Evolutionary conservation across 2,329 filamentous ascomycete species (phyloP).

Genomic region (Penicillium sp.): DNA sequence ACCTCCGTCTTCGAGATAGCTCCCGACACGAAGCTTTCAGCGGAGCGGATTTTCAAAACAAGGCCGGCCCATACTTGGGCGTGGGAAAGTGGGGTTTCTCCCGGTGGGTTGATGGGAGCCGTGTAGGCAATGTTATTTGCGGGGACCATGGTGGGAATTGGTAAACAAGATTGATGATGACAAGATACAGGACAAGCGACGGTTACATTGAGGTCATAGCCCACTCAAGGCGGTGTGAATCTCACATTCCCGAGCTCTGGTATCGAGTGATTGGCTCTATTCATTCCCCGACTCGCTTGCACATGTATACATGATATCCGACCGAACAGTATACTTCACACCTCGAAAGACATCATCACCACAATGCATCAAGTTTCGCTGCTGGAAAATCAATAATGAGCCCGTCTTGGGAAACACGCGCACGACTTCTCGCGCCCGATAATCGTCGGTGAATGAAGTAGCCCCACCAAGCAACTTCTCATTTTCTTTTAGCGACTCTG

Average conservation of each 20-base stretch:
- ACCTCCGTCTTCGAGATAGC: slow-evolving; percentile 31
- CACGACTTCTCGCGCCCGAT: slow-evolving; percentile 32
- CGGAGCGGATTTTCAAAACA: slow-evolving; percentile 28
- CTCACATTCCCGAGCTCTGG: not conserved
- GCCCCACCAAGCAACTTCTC: slow-evolving; percentile 53
- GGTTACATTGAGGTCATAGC: not conserved
- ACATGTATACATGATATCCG: slow-evolving; percentile 54
- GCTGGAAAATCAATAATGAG: slow-evolving; percentile 58
- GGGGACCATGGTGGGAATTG: slow-evolving; percentile 13
- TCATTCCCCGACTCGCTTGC: not conserved
- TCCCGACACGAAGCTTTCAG: slow-evolving; percentile 31
- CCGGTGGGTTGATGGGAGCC: slow-evolving; percentile 38
- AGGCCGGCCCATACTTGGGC: slow-evolving; percentile 40
- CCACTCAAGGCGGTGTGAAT: not conserved
- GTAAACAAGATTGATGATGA: not conserved
- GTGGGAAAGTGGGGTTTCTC: slow-evolving; percentile 29
- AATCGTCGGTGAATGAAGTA: slow-evolving; percentile 51
- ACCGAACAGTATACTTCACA: slow-evolving; percentile 57
- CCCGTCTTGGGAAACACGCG: slow-evolving; percentile 53
- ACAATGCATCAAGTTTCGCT: slow-evolving; percentile 52
- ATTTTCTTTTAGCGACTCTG: slow-evolving; percentile 1
- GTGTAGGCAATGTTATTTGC: slow-evolving; percentile 41
- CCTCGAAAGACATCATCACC: slow-evolving; percentile 57
- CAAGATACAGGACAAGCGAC: not conserved
- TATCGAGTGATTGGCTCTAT: not conserved